phyloP scores from a whole-genome alignment of 1,284 basidiomycete genomes.

The Pisolithus thermaeus region DNA sequence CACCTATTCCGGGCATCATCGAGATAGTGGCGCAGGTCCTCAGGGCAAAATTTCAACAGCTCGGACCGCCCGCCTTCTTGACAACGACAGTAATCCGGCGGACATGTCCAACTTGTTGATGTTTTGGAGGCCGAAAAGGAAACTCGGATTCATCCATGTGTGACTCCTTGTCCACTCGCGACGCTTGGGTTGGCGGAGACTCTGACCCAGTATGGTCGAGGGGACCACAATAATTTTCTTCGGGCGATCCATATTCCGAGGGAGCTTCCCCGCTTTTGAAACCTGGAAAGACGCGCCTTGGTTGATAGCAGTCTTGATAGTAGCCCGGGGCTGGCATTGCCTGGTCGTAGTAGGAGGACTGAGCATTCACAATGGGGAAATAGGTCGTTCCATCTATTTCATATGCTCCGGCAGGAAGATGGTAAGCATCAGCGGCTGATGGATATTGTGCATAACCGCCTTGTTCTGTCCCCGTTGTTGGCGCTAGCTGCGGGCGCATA shows the following conservation, averaged over 20 bases:
- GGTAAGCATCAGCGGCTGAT: constrained; percentile 1
- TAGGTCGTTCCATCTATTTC: constrained; percentile 32
- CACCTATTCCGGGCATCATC: no score
- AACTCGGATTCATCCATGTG: constrained; percentile 14
- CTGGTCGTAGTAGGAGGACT: constrained; percentile 7
- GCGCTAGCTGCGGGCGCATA: constrained; percentile 2
- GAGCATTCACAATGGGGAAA: constrained; percentile 15
- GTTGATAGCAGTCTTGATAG: constrained; percentile 5
- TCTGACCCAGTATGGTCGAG: constrained; percentile 1
- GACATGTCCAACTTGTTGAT: constrained; percentile 26
- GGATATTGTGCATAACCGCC: background rate
- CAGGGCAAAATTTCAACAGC: constrained; percentile 1
- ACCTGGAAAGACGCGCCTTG: background rate
- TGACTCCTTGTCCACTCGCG: background rate
- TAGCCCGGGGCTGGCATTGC: constrained; percentile 5
- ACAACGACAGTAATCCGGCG: constrained; percentile 31
- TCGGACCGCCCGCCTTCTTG: constrained; percentile 18
- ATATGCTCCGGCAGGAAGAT: constrained; percentile 17
- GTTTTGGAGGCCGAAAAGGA: constrained; percentile 24
- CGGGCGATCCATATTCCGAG: background rate
- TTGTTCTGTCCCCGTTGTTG: constrained; percentile 2
- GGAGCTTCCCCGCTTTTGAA: background rate
- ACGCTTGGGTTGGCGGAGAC: background rate
- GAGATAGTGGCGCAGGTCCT: no score
- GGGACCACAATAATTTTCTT: background rate